Evolutionary conservation across 371 early-diverging fungal genomes (phyloP).

Genomic region (Mucor plumbeus): DNA sequence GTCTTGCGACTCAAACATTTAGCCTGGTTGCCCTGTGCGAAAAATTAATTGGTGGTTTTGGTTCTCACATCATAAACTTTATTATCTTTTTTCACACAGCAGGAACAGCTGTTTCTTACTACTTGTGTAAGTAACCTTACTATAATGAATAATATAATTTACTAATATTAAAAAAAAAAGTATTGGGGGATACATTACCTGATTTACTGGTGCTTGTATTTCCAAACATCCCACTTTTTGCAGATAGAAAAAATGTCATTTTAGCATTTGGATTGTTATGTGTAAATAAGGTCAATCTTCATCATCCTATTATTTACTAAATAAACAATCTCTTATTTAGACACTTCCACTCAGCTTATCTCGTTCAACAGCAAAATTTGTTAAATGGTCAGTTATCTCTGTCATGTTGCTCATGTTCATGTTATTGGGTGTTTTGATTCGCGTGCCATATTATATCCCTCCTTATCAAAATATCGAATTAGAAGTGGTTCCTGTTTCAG

Average conservation of each 20-base stretch:
- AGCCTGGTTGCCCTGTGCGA: slow-evolving; percentile 42
- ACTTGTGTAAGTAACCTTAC: slow-evolving; percentile 38
- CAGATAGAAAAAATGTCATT: slow-evolving; percentile 40
- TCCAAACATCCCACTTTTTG: slow-evolving; percentile 20
- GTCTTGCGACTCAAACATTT: slow-evolving; percentile 40
- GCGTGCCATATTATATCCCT: slow-evolving; percentile 54
- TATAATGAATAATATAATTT: too few species aligned
- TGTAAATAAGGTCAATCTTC: slow-evolving; percentile 25
- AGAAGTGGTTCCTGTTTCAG: slow-evolving; percentile 33
- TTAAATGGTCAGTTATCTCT: slow-evolving; percentile 52
- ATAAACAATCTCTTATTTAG: slow-evolving; percentile 19
- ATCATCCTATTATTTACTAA: neutral
- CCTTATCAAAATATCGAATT: slow-evolving; percentile 37
- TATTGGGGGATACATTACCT: slow-evolving; percentile 59
- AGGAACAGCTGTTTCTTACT: slow-evolving; percentile 58
- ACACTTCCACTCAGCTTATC: slow-evolving; percentile 54
- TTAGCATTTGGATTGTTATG: slow-evolving; percentile 42
- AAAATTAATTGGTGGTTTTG: slow-evolving; percentile 42
- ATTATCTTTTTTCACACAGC: slow-evolving; percentile 56
- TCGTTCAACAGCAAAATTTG: slow-evolving; percentile 54
- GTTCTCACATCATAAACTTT: slow-evolving; percentile 46
- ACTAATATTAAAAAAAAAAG: slow-evolving; percentile 8
- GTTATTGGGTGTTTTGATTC: slow-evolving; percentile 45
- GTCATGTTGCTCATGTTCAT: slow-evolving; percentile 52
- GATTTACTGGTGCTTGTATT: slow-evolving; percentile 37